Percentiles rank a stretch among this genome's conserved stretches.
Conservation (phyloP, 2,329 filamentous ascomycete species). For the Colletotrichum coccodes region DNA sequence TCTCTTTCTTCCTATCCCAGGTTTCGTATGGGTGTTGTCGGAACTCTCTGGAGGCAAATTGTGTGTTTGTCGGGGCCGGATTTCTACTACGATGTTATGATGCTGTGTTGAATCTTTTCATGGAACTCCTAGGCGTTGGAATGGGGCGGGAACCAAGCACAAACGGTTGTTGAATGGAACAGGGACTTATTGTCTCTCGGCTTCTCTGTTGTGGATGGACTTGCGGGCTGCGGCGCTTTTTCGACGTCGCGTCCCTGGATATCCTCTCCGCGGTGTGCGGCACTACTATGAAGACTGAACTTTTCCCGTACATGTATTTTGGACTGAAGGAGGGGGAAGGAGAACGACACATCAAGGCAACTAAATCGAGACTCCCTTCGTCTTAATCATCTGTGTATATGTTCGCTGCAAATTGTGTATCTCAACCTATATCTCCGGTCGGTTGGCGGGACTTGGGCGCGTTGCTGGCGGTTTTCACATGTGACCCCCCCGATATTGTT, state of each 20-base stretch:
- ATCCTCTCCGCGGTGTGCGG: background rate
- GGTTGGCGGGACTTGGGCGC: background rate
- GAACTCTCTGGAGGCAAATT: conserved; percentile 18
- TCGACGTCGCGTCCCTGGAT: background rate
- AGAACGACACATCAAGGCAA: background rate
- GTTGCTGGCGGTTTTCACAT: background rate
- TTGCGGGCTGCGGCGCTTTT: background rate
- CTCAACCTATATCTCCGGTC: too few relatives aligned
- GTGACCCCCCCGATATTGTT: background rate
- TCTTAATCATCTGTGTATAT: background rate
- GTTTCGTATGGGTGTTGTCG: conserved; percentile 25
- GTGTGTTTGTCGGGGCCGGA: conserved; percentile 23
- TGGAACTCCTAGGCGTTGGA: conserved; percentile 26
- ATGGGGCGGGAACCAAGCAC: conserved; percentile 26
- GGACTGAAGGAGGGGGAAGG: conserved; percentile 14
- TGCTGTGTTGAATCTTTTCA: conserved; percentile 31
- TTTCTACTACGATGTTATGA: conserved; percentile 33
- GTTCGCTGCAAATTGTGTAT: background rate
- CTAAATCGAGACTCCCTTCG: conserved; percentile 15
- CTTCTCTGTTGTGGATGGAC: conserved; percentile 8
- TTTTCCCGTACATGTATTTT: conserved; percentile 23
- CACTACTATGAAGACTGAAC: conserved; percentile 17
- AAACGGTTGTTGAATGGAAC: conserved; percentile 21
- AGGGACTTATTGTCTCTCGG: conserved; percentile 2
- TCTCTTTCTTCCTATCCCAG: conserved; percentile 22